These are phyloP conservation scores for Exophiala calicioides DNA, from an alignment of 2,329 filamentous ascomycete species.

Conservation along the genomic window DNA sequence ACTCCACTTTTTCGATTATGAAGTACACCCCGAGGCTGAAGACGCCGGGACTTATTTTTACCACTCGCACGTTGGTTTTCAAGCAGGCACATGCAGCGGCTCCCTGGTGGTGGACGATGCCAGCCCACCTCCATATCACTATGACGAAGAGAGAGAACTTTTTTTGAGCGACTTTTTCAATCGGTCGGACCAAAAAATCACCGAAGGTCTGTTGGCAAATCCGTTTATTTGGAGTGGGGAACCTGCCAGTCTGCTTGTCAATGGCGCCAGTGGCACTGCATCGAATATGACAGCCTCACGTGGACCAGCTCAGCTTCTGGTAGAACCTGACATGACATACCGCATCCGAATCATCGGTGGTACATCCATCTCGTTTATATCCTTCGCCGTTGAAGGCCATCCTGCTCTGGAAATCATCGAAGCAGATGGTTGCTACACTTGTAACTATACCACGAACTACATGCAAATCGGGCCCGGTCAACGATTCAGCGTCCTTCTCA, in stretches of 20 bases:
- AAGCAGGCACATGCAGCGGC: conserved; percentile 60
- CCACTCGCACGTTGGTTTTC: conserved; percentile 66
- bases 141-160: conserved; percentile 63
- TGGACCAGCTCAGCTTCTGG: conserved; percentile 39
- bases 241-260: conserved; percentile 58
- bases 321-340: conserved; percentile 63
- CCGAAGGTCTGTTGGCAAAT: conserved; percentile 53
- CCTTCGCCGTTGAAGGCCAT: conserved; percentile 60
- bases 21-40: conserved; percentile 55
- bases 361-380: conserved; percentile 58
- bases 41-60: conserved; percentile 68
- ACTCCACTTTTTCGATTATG: conserved; percentile 66
- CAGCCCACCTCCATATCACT: conserved; percentile 54
- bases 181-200: conserved; percentile 52
- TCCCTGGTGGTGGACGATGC: conserved; percentile 60
- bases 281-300: conserved; percentile 31
- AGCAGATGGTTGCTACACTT: conserved; percentile 53
- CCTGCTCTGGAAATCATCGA: conserved; percentile 59
- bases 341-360: conserved; percentile 62
- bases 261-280: conserved; percentile 55
- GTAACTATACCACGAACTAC: conserved; percentile 41
- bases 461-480: conserved; percentile 62
- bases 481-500: conserved; percentile 60
- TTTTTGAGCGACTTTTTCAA: conserved; percentile 61
- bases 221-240: conserved; percentile 63